A percentile compares a stretch with the other conserved stretches of the same genome.
These are phyloP conservation scores for Volutella citrinella DNA, from an alignment of 2,329 filamentous ascomycete species.

Conservation along the genomic window DNA sequence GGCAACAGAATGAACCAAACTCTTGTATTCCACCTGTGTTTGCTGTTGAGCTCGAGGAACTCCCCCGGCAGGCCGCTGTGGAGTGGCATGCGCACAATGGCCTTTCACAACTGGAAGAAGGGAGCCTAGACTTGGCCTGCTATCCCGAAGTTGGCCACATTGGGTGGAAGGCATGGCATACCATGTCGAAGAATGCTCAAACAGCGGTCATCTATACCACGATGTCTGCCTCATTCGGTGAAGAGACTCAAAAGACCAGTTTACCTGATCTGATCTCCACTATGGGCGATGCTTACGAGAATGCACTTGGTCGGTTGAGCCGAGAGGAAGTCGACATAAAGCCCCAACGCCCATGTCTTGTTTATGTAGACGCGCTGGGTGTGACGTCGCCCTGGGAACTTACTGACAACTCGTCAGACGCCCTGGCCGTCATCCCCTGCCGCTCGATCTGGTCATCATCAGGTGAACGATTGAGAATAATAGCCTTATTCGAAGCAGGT, in stretches of 20 bases:
- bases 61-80: conserved; percentile 71
- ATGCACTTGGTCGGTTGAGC: conserved; percentile 21
- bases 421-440: conserved; percentile 32
- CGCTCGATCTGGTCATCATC: conserved; percentile 32
- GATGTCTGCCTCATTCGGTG: conserved; percentile 16
- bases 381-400: conserved; percentile 15
- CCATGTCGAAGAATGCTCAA: conserved; percentile 18
- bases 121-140: conserved; percentile 23
- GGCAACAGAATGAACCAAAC: conserved; percentile 33
- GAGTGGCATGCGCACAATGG: conserved; percentile 81
- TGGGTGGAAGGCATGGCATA: conserved; percentile 30
- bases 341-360: conserved; percentile 26
- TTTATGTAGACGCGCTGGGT: conserved; percentile 28
- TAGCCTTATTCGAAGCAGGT: conserved; percentile 31
- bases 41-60: conserved; percentile 68
- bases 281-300: conserved; percentile 18
- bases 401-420: neutral
- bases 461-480: conserved; percentile 29
- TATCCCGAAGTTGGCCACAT: conserved; percentile 11
- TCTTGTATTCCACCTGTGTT: conserved; percentile 63
- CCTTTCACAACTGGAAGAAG: conserved; percentile 35
- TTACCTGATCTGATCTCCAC: conserved; percentile 12
- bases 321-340: conserved; percentile 6
- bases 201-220: conserved; percentile 29
- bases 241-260: neutral